phyloP scores from a whole-genome alignment of 2,329 filamentous ascomycete genomes.

The Triangularia setosa region DNA sequence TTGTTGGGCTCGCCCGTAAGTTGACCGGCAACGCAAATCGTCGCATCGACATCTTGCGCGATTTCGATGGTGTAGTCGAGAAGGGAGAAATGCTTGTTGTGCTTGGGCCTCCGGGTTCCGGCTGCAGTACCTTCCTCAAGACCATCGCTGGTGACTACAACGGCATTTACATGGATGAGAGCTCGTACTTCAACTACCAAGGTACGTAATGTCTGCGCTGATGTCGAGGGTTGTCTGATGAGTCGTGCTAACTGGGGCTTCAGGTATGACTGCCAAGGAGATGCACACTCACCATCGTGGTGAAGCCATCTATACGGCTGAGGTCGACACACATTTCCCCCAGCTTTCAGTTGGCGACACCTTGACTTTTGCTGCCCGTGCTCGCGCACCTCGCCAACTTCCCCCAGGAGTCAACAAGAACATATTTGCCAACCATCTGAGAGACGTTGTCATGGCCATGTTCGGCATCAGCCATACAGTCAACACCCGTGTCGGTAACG shows the following conservation, averaged over 20 bases:
- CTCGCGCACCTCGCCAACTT: constrained; percentile 59
- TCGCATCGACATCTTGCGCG: constrained; percentile 64
- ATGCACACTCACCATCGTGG: constrained; percentile 77
- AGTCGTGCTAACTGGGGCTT: background rate
- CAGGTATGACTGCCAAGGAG: constrained; percentile 59
- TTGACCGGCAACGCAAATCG: constrained; percentile 49
- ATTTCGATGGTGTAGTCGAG: constrained; percentile 65
- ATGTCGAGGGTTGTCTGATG: constrained; percentile 19
- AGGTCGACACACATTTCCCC: constrained; percentile 79
- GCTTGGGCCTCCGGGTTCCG: constrained; percentile 66
- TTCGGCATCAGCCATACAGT: constrained; percentile 70
- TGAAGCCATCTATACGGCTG: constrained; percentile 82
- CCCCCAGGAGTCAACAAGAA: constrained; percentile 54
- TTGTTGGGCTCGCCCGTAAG: constrained; percentile 41
- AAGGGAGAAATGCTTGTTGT: constrained; percentile 74
- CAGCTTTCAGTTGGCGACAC: constrained; percentile 75
- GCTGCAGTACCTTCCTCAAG: constrained; percentile 82
- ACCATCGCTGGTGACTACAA: constrained; percentile 79
- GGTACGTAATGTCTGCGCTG: constrained; percentile 39
- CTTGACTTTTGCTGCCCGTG: constrained; percentile 70
- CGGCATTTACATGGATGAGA: constrained; percentile 68
- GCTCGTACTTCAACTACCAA: constrained; percentile 78
- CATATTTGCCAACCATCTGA: constrained; percentile 58
- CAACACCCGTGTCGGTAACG: constrained; percentile 70
- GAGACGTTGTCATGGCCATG: constrained; percentile 71